Evolutionary conservation across 2,329 filamentous ascomycete genomes (phyloP).

Genomic region (Pseudogymnoascus sp.): DNA sequence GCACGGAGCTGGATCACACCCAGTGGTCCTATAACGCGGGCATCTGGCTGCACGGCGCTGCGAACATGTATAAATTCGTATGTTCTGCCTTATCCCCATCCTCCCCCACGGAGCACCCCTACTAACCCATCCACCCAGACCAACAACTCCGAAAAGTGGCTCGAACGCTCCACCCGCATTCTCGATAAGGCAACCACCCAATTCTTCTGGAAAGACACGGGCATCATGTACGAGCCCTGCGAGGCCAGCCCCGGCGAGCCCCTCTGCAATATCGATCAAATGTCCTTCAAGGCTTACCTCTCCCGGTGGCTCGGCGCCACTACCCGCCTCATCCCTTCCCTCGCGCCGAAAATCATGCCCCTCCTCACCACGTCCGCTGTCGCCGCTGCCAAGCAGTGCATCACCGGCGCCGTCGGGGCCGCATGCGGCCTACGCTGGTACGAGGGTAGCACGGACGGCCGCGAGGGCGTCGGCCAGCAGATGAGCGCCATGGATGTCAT

Average conservation of each 20-base stretch:
- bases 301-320: constrained; percentile 51
- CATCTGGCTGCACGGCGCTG: constrained; percentile 45
- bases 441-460: constrained; percentile 35
- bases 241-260: constrained; percentile 51
- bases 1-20: constrained; percentile 47
- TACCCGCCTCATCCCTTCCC: constrained; percentile 51
- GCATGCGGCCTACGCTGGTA: constrained; percentile 40
- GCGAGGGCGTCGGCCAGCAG: constrained; percentile 45
- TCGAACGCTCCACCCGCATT: constrained; percentile 25
- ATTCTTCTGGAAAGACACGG: constrained; percentile 25
- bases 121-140: constrained; percentile 33
- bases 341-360: constrained; percentile 42
- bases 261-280: constrained; percentile 50
- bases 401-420: constrained; percentile 38
- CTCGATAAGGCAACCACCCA: constrained; percentile 30
- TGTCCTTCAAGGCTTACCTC: constrained; percentile 60
- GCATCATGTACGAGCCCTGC: constrained; percentile 51
- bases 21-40: constrained; percentile 63
- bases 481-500: constrained; percentile 48
- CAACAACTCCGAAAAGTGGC: constrained; percentile 29
- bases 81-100: constrained; percentile 14
- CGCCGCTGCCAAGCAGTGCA: constrained; percentile 48
- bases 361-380: constrained; percentile 45
- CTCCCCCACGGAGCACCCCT: not conserved
- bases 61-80: constrained; percentile 41